Evolutionary conservation across 1,284 basidiomycete species (phyloP), one percentile per base, ranked within the genome.

Genomic region (Heterobasidion parviporum): DNA sequence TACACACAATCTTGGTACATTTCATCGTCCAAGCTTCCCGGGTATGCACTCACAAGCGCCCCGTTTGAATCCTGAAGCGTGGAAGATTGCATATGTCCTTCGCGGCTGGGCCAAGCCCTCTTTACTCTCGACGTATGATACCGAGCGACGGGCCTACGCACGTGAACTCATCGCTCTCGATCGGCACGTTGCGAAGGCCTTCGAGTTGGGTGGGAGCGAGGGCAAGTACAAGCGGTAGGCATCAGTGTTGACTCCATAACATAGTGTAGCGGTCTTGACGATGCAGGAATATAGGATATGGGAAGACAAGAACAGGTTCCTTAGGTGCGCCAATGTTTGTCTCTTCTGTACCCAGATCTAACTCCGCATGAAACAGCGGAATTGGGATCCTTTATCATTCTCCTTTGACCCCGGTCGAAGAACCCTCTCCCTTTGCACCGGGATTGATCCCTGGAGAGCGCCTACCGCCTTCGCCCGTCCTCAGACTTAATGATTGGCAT

Each of bases 401-500:
- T 14, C 10, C 46, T 10, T 4, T 16, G 12, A 16, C 26, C 10
- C n/a, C 14, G 46, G 18, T 48, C 46, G 26, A 10, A 12, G n/a
- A 32, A 15, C 14, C 43, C 16, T 10, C 10, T 10, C 18, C n/a
- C 46, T 3, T 48, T n/a, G 81, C 84, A 0, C 59, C 63, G 15
- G 72, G 74, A 26, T 70, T 89, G 20, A 68, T 70, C 35, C 70
- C 85, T 46, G 86, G 87, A 38, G 69, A 81, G 66, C 79, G 88
- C 20, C 69, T 87, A 62, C 72, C 74, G 46, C 81, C 86, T 2
- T 79, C 82, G 47, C 62, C 76, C 9, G 70, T 89, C 53, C 68
- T 88, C 32, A 79, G 85, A 44, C 83, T 79, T 4, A 82, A 84
- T 14, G 84, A 89, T 65, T 72, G 71, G 1, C 76, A 79, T 35